Evolutionary conservation across 352 stramenopile genomes (phyloP), one percentile per base, ranked within the genome.

Genomic region (Saprolegnia diclina): DNA sequence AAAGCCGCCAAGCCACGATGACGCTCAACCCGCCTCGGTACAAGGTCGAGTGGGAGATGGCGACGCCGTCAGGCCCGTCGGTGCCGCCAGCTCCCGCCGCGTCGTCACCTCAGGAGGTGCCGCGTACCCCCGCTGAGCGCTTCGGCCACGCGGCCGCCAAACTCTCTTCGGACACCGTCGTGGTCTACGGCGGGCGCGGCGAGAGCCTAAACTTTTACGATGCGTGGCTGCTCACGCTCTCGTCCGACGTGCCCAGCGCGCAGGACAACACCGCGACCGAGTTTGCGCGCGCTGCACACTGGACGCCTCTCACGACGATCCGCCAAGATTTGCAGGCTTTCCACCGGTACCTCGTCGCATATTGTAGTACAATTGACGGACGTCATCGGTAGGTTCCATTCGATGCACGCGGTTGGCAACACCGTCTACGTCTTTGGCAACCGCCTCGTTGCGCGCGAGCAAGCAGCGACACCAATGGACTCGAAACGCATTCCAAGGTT

Each of bases 401-500:
- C 61, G 11, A 67, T 67, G 61, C 18, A 54, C 16, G 61, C 48
- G 13, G 61, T 56, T 1, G 61, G 61, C 13, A 45, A 18, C 16
- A 29, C n/a, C 24, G 40, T 67, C 7, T 67, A 67, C 32, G 61
- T 67, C 29, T 57, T 67, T 56, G 61, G 61, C 16, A 67, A 67
- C 26, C 61, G 61, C 1, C 5, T 50, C 16, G 40, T 29, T 4
- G 29, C 24, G 0, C 29, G 29, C 29, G 29, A 35, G 2, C n/a
- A n/a, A n/a, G n/a, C n/a, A n/a, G 29, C 29, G 29, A 55, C 26
- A 4, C 35, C 24, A 46, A 64, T 9, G 10, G 61, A 59, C 9
- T 11, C 24, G 52, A 1, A 2, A 7, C 24, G 56, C 29, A 35
- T 6, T 2, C 2, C 5, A 45, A 35, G 32, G 40, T 29, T 22